Evolutionary conservation across 345 rosid genomes (phyloP), one percentile per base, ranked within the genome.

Genomic region (Eucalyptus erythrocorys): DNA sequence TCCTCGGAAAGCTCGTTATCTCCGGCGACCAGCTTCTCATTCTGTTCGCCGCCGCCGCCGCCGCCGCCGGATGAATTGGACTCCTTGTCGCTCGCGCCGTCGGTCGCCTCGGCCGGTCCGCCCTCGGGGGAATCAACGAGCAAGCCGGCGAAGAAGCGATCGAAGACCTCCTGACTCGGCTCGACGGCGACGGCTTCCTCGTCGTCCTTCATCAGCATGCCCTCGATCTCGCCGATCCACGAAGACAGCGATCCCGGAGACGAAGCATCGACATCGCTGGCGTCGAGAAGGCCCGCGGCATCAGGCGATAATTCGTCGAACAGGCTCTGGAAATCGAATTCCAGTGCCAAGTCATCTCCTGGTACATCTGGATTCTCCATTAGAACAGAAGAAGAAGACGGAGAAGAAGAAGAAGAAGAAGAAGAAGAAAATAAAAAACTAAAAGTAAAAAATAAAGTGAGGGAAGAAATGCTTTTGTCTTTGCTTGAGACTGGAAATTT

Each of bases 171-270:
- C 55, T 85, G 81, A 82, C 64, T 85, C 48, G 91, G 55, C 47
- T 87, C 93, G 27, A 13, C 32, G 21, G 71, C 89, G n/a, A 64
- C 88, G 1, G 37, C 90, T 51, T 71, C 85, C 27, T 90, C 89
- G 30, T 89, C 92, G 34, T 96, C 97, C 10, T 89, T 86, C 96
- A 96, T 95, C 89, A 96, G 59, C 26, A 89, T 45, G 85, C 42
- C 90, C 92, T 95, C 96, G 43, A 96, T 89, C 82, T 93, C 92
- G 61, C 89, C 92, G 59, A 94, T 90, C 95, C 91, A 90, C 48
- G 92, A 90, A 26, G 92, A 87, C n/a, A 71, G 49, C 22, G 92
- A 89, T 71, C 88, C 93, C 5, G 94, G 93, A 2, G 93, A 89
- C 7, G 92, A 87, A 13, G 85, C 90, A 3, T 81, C 37, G 9